phyloP scores from a whole-genome alignment of 2,329 filamentous ascomycete genomes.

The Anisogramma anomala region DNA sequence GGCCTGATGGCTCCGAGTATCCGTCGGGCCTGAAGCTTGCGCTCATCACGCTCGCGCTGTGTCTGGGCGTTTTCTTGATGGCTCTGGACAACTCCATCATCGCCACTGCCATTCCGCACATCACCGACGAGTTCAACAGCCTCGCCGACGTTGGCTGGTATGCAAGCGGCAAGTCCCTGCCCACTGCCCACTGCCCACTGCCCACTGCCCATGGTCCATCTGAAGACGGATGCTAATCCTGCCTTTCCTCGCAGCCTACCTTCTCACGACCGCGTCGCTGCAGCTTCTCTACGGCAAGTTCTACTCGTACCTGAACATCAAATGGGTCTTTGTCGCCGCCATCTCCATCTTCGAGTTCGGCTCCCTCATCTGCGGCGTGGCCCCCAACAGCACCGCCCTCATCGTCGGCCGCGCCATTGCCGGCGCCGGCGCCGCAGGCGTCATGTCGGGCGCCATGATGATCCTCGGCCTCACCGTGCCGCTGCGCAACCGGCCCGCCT shows the following conservation, averaged over 20 bases:
- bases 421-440: slow-evolving; percentile 27
- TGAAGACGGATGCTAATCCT: slow-evolving; percentile 15
- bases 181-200: too few species aligned
- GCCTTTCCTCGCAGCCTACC: slow-evolving; percentile 4
- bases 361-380: slow-evolving; percentile 26
- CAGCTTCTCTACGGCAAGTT: slow-evolving; percentile 27
- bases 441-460: slow-evolving; percentile 30
- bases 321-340: slow-evolving; percentile 25
- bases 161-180: slow-evolving; percentile 19
- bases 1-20: slow-evolving; percentile 29
- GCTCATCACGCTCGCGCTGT: slow-evolving; percentile 32
- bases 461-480: slow-evolving; percentile 26
- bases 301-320: slow-evolving; percentile 31
- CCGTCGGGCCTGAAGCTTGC: slow-evolving; percentile 25
- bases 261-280: slow-evolving; percentile 28
- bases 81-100: slow-evolving; percentile 29
- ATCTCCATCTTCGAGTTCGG: slow-evolving; percentile 31
- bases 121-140: neutral
- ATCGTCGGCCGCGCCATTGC: slow-evolving; percentile 23
- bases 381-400: slow-evolving; percentile 20
- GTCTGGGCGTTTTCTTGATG: slow-evolving; percentile 33
- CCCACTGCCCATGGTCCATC: neutral
- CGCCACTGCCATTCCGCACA: slow-evolving; percentile 27
- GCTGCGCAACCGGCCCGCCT: slow-evolving; percentile 19
- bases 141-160: slow-evolving; percentile 19